Evolutionary conservation across 345 rosid genomes (phyloP).

Genomic region (Gossypium anomalum): DNA sequence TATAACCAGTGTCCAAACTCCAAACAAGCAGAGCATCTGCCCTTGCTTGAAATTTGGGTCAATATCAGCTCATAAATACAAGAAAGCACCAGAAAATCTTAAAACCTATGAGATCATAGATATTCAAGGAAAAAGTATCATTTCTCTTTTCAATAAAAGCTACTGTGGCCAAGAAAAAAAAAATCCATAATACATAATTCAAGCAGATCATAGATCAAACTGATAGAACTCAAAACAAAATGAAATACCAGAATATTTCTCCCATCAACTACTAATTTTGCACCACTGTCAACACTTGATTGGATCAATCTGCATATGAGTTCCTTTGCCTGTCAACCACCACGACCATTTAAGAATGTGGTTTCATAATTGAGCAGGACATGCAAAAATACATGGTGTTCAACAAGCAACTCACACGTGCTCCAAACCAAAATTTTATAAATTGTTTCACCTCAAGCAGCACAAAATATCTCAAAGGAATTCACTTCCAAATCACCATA

Average conservation of each 20-base stretch:
- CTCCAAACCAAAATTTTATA: not conserved
- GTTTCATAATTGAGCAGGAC: not conserved
- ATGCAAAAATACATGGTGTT: not conserved
- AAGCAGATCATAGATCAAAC: not conserved
- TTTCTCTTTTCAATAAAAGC: not conserved
- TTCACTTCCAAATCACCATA: not conserved
- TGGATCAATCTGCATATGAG: constrained; percentile 42
- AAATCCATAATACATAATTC: not conserved
- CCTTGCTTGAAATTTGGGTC: not conserved
- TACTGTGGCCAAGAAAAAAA: constrained; percentile 10
- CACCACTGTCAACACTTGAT: constrained; percentile 45
- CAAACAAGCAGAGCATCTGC: not conserved
- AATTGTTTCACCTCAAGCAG: constrained; percentile 7
- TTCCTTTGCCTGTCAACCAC: constrained; percentile 43
- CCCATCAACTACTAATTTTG: constrained; percentile 60
- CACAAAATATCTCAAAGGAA: not conserved
- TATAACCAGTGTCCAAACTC: not conserved
- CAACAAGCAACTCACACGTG: not conserved
- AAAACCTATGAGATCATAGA: not conserved
- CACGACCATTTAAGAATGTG: not conserved
- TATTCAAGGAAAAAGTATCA: not conserved
- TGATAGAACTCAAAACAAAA: not conserved
- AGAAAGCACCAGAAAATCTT: not conserved
- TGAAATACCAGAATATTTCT: constrained; percentile 42
- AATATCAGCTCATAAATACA: not conserved